A percentile compares a stretch with the other conserved stretches of the same genome.
Evolutionary conservation across 1,284 basidiomycete species (phyloP).

Genomic region (Peniophora sp.): DNA sequence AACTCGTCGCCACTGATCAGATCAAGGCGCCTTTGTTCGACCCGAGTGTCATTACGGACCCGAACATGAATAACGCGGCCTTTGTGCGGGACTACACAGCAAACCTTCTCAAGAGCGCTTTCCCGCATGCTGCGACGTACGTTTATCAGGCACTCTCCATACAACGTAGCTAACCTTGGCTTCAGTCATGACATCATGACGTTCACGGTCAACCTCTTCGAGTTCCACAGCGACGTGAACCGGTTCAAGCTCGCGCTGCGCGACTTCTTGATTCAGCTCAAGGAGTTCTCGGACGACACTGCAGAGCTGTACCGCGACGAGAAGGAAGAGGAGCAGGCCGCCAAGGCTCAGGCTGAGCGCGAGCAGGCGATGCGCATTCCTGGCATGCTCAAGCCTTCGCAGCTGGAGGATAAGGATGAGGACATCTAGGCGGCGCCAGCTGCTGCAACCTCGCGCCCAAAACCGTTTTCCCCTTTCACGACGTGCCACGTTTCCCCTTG

Average conservation of each 20-base stretch:
- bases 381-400: conserved; percentile 97
- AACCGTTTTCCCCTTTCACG: conserved; percentile 4
- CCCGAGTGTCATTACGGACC: conserved; percentile 64
- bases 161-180: conserved; percentile 6
- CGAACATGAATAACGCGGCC: conserved; percentile 72
- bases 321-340: conserved; percentile 80
- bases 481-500: conserved; percentile 7
- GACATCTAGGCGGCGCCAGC: conserved; percentile 46
- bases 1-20: conserved; percentile 79
- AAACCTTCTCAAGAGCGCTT: conserved; percentile 80
- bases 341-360: conserved; percentile 71
- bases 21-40: conserved; percentile 88
- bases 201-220: conserved; percentile 79
- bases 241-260: conserved; percentile 94
- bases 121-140: conserved; percentile 84
- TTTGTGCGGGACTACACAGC: conserved; percentile 89
- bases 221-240: conserved; percentile 84
- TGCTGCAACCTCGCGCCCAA: neutral
- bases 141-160: conserved; percentile 4
- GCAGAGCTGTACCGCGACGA: conserved; percentile 90
- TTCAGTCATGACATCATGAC: conserved; percentile 62
- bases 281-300: conserved; percentile 87
- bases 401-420: conserved; percentile 88
- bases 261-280: conserved; percentile 86
- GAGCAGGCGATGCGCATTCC: conserved; percentile 90